A percentile compares a stretch with the other conserved stretches of the same genome.
Evolutionary conservation across 163 green algal genomes (phyloP).

Genomic region (Coccomyxa subellipsoidea): DNA sequence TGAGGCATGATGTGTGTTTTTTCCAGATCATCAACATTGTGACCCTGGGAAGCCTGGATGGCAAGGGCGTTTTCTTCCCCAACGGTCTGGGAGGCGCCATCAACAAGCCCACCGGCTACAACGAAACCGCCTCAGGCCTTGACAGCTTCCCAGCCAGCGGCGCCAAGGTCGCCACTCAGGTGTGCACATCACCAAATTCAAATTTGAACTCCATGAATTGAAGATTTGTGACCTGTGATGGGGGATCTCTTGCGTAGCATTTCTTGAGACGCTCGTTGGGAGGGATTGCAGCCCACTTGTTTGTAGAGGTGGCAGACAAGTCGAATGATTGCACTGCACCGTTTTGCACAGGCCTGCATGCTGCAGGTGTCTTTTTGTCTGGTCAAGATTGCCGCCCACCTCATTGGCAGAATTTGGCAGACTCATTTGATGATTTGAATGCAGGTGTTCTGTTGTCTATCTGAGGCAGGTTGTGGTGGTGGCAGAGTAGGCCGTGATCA

Average conservation of each 20-base stretch:
- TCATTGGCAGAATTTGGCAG: neutral
- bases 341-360: neutral
- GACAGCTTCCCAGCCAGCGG: conserved; percentile 1
- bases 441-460: no score
- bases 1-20: no score
- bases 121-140: conserved; percentile 6
- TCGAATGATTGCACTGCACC: no score
- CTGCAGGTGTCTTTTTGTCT: neutral
- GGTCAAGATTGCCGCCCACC: neutral
- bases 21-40: conserved; percentile 40
- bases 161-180: neutral
- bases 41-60: conserved; percentile 25
- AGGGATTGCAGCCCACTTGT: no score
- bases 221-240: neutral
- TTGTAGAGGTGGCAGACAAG: no score
- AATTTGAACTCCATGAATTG: neutral
- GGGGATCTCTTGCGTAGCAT: neutral
- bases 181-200: neutral
- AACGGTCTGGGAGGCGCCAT: conserved; percentile 23
- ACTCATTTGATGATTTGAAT: neutral
- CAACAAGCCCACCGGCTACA: conserved; percentile 21
- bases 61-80: conserved; percentile 46
- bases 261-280: neutral
- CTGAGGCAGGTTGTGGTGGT: no score
- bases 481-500: no score